Evolutionary conservation across 805 yeast species (phyloP), one percentile per base, ranked within the genome.

Genomic region (Hyphopichia homilentoma): DNA sequence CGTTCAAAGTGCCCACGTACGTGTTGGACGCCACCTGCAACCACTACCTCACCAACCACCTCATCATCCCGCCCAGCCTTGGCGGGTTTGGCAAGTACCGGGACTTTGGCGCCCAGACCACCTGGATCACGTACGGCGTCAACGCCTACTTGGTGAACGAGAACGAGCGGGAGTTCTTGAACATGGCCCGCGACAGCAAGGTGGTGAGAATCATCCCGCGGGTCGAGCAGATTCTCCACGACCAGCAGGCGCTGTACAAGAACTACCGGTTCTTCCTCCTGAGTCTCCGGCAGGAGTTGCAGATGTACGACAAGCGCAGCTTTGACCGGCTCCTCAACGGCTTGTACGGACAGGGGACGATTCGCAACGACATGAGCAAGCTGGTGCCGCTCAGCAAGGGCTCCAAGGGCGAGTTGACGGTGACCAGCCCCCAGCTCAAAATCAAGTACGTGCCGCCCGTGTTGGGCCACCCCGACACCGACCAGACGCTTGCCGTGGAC

Each of bases 1-100:
- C 68, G 1, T 66, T 66, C 45, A 60, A 57, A 35, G 52, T 65
- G 31, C 72, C 72, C 7, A 7, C 7, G 7, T 20, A 20, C 22
- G 11, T 20, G 7, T 11, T 20, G 7, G 22, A 20, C 22, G 7
- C 22, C 7, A 20, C 22, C 11, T 20, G 22, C 22, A 20, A 20
- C 7, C 22, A 20, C 11, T 20, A 20, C 11, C 11, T 20, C 7
- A 20, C 9, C 11, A 20, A 20, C 11, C 22, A 20, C 11, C 11
- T 20, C 7, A 8, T 11, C 7, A 20, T 20, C 11, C 22, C 22
- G 11, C 22, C 22, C 7, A 20, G 22, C 22, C 11, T 20, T 20
- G 22, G 22, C 11, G 22, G 22, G 11, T 20, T 20, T 11, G 22
- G 22, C 9, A 20, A 20, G 11, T 20, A 20, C 11, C 22, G 22